Evolutionary conservation across 108 stramenopile genomes (phyloP).

Genomic region (Skeletonema marinoi): DNA sequence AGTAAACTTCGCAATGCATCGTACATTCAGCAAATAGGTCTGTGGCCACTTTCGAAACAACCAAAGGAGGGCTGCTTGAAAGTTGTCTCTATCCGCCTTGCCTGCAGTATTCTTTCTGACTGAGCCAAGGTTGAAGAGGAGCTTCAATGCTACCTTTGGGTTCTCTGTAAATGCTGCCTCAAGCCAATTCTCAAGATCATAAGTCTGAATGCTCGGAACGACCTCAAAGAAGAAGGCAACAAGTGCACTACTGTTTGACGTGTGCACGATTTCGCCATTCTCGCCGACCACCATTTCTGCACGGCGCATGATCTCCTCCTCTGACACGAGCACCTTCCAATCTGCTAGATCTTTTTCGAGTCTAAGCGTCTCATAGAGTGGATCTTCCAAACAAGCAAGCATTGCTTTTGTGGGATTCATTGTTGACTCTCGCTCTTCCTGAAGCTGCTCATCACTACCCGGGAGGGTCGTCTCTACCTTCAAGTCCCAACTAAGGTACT

Average conservation of each 20-base stretch:
- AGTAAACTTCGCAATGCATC: neutral
- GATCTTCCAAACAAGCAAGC: neutral
- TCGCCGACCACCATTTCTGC: neutral
- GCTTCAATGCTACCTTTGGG: neutral
- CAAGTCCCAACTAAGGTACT: neutral
- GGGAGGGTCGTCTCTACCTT: neutral
- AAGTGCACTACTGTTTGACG: neutral
- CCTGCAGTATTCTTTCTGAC: neutral
- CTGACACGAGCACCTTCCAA: neutral
- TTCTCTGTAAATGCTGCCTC: neutral
- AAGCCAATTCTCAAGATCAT: neutral
- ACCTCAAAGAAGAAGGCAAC: neutral
- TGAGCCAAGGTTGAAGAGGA: neutral
- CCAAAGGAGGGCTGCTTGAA: neutral
- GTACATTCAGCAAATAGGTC: neutral
- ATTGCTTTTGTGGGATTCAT: neutral
- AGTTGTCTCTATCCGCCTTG: neutral
- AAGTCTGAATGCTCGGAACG: neutral
- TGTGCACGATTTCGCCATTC: neutral
- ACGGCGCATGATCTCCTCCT: neutral
- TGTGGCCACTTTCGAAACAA: neutral
- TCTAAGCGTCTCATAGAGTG: neutral
- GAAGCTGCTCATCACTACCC: neutral
- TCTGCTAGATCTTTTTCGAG: neutral
- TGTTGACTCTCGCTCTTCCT: neutral